Conservation (phyloP, 148 eudicot species). For the Rhododendron molle region DNA sequence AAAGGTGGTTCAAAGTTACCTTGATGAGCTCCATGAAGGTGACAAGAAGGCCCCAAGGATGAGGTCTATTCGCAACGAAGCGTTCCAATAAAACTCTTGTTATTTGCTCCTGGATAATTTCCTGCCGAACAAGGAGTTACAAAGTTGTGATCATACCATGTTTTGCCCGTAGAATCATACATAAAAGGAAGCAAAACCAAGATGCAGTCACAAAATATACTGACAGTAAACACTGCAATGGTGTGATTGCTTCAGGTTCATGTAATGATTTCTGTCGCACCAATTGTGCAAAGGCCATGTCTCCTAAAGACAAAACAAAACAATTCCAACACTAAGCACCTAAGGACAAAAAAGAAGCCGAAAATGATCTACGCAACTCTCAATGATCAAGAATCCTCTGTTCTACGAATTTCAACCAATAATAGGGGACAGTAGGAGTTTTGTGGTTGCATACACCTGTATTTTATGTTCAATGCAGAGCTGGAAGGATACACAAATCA, state of each 20-base stretch:
- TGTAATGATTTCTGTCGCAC: neutral
- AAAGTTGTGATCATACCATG: neutral
- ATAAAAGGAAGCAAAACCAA: neutral
- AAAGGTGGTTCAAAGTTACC: conserved; percentile 35
- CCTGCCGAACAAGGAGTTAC: conserved; percentile 35
- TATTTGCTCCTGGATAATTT: conserved; percentile 78
- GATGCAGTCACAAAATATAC: neutral
- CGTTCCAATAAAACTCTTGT: conserved; percentile 89
- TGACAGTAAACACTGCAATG: neutral
- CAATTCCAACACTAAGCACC: too few relatives aligned
- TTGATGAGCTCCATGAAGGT: conserved; percentile 90
- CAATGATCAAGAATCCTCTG: neutral
- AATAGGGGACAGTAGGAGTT: neutral
- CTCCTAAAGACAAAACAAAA: too few relatives aligned
- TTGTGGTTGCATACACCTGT: neutral
- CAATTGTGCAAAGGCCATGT: too few relatives aligned
- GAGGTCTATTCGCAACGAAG: conserved; percentile 75
- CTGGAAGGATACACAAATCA: neutral
- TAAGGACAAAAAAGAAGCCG: too few relatives aligned
- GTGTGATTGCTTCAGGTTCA: neutral
- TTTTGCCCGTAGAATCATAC: neutral
- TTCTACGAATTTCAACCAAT: neutral
- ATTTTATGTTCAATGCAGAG: neutral
- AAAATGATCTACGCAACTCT: neutral
- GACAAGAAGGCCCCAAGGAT: conserved; percentile 94